Evolutionary conservation across 2,329 filamentous ascomycete genomes (phyloP).

Genomic region (Trichophaea hybrida): DNA sequence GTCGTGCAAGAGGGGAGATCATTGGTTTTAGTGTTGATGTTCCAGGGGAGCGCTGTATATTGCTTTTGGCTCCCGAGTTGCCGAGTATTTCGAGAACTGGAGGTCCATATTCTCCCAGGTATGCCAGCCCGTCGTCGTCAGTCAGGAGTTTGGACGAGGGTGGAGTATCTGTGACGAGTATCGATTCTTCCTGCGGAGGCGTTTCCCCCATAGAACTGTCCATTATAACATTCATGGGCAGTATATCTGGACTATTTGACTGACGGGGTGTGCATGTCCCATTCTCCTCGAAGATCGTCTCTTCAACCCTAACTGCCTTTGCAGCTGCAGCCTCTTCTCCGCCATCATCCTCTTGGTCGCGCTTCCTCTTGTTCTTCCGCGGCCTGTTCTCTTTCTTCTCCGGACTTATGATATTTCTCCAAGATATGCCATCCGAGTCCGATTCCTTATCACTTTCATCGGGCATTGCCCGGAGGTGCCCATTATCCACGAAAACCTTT

Average conservation of each 20-base stretch:
- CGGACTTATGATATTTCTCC: conserved; percentile 25
- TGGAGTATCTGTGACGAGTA: background rate
- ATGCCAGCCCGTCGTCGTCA: background rate
- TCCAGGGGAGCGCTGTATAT: no score
- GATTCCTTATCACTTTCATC: conserved; percentile 41
- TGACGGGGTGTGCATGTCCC: background rate
- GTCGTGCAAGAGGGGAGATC: no score
- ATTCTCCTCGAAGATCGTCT: background rate
- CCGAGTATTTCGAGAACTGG: background rate
- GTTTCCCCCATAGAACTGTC: background rate
- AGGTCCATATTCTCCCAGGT: background rate
- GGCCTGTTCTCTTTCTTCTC: conserved; percentile 22
- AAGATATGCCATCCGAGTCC: conserved; percentile 19
- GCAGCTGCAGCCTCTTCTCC: background rate
- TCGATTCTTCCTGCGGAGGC: no score
- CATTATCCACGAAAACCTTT: conserved; percentile 76
- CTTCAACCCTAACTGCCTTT: background rate
- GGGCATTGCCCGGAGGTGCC: conserved; percentile 56
- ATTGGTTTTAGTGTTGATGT: no score
- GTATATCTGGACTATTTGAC: background rate
- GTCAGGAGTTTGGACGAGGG: background rate
- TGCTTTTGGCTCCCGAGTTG: background rate
- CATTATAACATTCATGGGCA: background rate
- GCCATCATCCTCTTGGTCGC: conserved; percentile 8
- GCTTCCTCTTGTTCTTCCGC: conserved; percentile 2